phyloP scores from a whole-genome alignment of 495 filamentous ascomycete genomes.

The Cetradonia linearis region DNA sequence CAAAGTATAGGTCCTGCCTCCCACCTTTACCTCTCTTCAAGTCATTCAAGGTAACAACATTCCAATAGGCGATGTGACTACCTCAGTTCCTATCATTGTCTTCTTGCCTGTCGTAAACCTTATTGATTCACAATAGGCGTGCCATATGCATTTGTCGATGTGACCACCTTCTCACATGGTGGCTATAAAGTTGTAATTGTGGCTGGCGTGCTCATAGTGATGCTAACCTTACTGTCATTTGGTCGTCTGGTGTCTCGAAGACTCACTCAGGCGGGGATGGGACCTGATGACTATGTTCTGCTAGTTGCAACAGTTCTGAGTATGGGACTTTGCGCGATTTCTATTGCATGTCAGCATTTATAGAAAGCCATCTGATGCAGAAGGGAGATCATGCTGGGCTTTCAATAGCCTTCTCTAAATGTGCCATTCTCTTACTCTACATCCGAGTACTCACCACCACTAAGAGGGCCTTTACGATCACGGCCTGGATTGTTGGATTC shows the following conservation, averaged over 20 bases:
- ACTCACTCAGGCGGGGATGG: slow-evolving; percentile 21
- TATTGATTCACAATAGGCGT: not conserved
- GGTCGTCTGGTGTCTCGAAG: slow-evolving; percentile 30
- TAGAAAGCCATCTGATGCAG: not conserved
- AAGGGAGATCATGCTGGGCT: slow-evolving; percentile 15
- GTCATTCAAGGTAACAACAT: not conserved
- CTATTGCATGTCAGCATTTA: slow-evolving; percentile 18
- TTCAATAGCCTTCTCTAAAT: slow-evolving; percentile 30
- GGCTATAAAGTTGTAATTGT: slow-evolving; percentile 23
- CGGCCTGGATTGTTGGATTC: slow-evolving; percentile 16
- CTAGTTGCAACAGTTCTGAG: slow-evolving; percentile 23
- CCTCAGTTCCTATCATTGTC: not conserved
- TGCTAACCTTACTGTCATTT: slow-evolving; percentile 26
- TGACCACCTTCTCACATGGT: slow-evolving; percentile 19
- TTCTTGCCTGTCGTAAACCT: not conserved
- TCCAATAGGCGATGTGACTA: not conserved
- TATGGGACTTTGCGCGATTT: slow-evolving; percentile 20
- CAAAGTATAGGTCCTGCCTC: slow-evolving; percentile 2
- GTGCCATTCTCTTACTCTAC: slow-evolving; percentile 35
- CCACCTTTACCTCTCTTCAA: not conserved
- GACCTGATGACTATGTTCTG: slow-evolving; percentile 30
- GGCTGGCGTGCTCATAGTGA: slow-evolving; percentile 17
- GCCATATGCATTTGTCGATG: slow-evolving; percentile 19
- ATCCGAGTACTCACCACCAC: slow-evolving; percentile 31
- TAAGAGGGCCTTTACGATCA: slow-evolving; percentile 27